A percentile compares a stretch with the other conserved stretches of the same genome.
Evolutionary conservation across 1,284 basidiomycete species (phyloP).

Genomic region (Somion occarium): DNA sequence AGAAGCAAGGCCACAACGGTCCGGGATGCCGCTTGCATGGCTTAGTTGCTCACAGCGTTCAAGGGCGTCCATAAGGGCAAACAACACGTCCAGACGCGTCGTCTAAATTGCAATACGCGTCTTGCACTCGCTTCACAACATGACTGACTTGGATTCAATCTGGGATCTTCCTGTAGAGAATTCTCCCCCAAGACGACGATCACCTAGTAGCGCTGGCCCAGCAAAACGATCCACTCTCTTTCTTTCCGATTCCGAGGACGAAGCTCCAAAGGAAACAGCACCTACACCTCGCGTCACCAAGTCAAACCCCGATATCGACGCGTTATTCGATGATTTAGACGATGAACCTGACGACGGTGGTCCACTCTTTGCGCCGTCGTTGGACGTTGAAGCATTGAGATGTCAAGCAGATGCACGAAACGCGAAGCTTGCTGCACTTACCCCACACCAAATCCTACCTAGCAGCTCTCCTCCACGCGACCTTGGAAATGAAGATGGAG

Average conservation of each 20-base stretch:
- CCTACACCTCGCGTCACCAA: slow-evolving; percentile 12
- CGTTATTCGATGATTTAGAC: slow-evolving; percentile 58
- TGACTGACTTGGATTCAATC: slow-evolving; percentile 36
- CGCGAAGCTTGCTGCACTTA: slow-evolving; percentile 25
- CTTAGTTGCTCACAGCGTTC: no score
- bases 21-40: background rate
- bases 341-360: slow-evolving; percentile 25
- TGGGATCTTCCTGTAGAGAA: slow-evolving; percentile 38
- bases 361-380: slow-evolving; percentile 41
- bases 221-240: slow-evolving; percentile 43
- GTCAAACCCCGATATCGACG: slow-evolving; percentile 44
- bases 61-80: slow-evolving; percentile 8
- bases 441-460: slow-evolving; percentile 39
- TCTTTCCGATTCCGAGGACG: slow-evolving; percentile 47
- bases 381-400: slow-evolving; percentile 47
- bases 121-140: background rate
- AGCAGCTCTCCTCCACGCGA: slow-evolving; percentile 44
- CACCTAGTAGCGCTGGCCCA: slow-evolving; percentile 13
- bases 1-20: background rate
- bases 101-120: background rate
- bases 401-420: slow-evolving; percentile 48
- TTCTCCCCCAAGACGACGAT: slow-evolving; percentile 17
- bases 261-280: slow-evolving; percentile 12
- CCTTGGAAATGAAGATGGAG: slow-evolving; percentile 15
- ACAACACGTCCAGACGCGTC: slow-evolving; percentile 9